Evolutionary conservation across 768 basidiomycete species (phyloP).

Genomic region (Paxillus rubicundulus): DNA sequence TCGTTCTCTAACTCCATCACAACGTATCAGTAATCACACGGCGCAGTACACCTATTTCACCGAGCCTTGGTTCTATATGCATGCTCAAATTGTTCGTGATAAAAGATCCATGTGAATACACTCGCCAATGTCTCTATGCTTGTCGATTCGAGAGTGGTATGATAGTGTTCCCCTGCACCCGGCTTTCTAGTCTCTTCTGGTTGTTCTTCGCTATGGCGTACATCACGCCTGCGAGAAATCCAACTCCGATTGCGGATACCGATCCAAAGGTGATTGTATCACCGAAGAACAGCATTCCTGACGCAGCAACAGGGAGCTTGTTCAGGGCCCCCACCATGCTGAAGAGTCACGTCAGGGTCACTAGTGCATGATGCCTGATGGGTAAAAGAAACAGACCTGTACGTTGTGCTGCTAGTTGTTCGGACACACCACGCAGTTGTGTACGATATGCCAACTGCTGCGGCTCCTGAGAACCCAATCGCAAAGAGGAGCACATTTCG

Average conservation of each 20-base stretch:
- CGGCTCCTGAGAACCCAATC: constrained; percentile 96
- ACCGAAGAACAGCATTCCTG: constrained; percentile 97
- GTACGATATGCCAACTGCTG: constrained; percentile 96
- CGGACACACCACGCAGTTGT: constrained; percentile 99
- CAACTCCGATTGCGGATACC: constrained; percentile 81
- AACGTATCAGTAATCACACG: not conserved
- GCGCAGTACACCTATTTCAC: no score
- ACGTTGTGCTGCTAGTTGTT: constrained; percentile 96
- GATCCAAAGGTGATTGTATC: constrained; percentile 86
- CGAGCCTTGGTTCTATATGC: not conserved
- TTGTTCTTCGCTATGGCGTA: constrained; percentile 95
- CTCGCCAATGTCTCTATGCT: constrained; percentile 20
- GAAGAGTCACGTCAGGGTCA: constrained; percentile 11
- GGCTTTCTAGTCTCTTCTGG: constrained; percentile 74
- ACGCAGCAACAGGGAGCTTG: constrained; percentile 96
- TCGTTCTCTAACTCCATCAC: constrained; percentile 9
- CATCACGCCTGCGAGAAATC: constrained; percentile 88
- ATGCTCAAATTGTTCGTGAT: not conserved
- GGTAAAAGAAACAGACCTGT: constrained; percentile 55
- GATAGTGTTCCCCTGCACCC: constrained; percentile 47
- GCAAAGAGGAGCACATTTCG: constrained; percentile 77
- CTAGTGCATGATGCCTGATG: not conserved
- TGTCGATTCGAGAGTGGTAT: constrained; percentile 64
- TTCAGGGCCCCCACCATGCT: constrained; percentile 98
- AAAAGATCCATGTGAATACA: constrained; percentile 1